Percentiles rank a stretch among this genome's conserved stretches.
Conservation (phyloP, 2,329 filamentous ascomycete species). For the Alternaria ventricosa region DNA sequence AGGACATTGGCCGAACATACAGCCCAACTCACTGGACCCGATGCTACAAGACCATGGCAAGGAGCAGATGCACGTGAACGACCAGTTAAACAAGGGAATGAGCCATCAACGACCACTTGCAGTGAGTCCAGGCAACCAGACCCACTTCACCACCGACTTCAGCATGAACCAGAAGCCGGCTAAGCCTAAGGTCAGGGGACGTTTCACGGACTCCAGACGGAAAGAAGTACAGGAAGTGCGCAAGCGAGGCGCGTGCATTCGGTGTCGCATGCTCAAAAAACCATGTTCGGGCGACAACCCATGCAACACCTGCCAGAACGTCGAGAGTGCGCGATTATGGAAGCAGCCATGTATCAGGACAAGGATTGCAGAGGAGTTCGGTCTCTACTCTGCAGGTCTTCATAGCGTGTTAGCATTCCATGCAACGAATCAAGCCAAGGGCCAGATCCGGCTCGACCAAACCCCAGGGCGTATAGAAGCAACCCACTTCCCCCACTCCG, state of each 20-base stretch:
- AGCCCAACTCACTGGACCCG: conserved; percentile 40
- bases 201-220: conserved; percentile 63
- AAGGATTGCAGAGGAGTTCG: conserved; percentile 64
- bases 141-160: conserved; percentile 49
- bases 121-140: conserved; percentile 45
- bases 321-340: conserved; percentile 68
- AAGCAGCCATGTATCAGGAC: conserved; percentile 66
- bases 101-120: conserved; percentile 47
- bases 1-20: conserved; percentile 40
- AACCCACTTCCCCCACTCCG: conserved; percentile 56
- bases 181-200: conserved; percentile 59
- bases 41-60: conserved; percentile 44
- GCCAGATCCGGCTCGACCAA: conserved; percentile 56
- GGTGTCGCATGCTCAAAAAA: conserved; percentile 70
- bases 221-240: conserved; percentile 66
- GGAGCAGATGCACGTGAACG: conserved; percentile 34
- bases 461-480: conserved; percentile 62
- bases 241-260: conserved; percentile 66
- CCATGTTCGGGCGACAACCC: conserved; percentile 67
- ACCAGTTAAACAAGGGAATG: conserved; percentile 27
- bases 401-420: conserved; percentile 61
- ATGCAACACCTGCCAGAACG: conserved; percentile 64
- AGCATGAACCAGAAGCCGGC: conserved; percentile 49
- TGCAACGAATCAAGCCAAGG: conserved; percentile 57
- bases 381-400: conserved; percentile 62